Base-by-base conservation (phyloP, 176 grass and related monocot species). In the Paspalum vaginatum region DNA sequence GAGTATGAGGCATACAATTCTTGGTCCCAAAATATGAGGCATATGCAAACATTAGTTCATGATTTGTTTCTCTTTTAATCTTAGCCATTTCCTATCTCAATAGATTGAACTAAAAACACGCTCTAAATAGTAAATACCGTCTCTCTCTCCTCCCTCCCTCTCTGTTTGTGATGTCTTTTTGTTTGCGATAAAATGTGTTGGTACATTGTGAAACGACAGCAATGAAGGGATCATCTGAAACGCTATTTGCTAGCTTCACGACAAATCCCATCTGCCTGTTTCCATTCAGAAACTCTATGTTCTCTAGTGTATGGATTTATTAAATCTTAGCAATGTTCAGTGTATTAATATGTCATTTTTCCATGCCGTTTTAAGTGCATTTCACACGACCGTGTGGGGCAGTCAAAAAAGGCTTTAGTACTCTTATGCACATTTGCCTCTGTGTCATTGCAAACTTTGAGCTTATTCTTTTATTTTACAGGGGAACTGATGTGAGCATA, bases 401-500 rank as follows among this genome's bases (percentile, higher is more conserved):
- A 50, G 10, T 6, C 5, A 38, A 0, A 37, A 37, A 66, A 18
- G 17, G 43, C 44, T 8, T 52, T 44, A 13, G 0, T 32, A 21
- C 13, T 65, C 7, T 56, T 0, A 9, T 44, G 49, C 61, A 11
- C 7, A 44, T 13, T 57, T 59, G 4, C 21, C 42, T 12, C 27
- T 24, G 17, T 3, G 8, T 22, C 51, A 32, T 84, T 52, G 68
- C 37, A 9, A 44, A 5, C 16, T 75, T 5, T 43, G 15, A 2
- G 8, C 18, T 52, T 52, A 9, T 65, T 44, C 32, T 51, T 50
- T 61, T 75, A 22, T 13, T 59, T 37, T 75, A 44, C 73, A 97
- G 91, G 94, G 94, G 94, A 75, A 92, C 48, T 26, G 91, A 97
- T 68, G 91, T 97, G 73, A 97, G 94, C 85, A 91, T 92, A 55